Evolutionary conservation across 1,284 basidiomycete species (phyloP).

Genomic region (Sporisorium sorghi): DNA sequence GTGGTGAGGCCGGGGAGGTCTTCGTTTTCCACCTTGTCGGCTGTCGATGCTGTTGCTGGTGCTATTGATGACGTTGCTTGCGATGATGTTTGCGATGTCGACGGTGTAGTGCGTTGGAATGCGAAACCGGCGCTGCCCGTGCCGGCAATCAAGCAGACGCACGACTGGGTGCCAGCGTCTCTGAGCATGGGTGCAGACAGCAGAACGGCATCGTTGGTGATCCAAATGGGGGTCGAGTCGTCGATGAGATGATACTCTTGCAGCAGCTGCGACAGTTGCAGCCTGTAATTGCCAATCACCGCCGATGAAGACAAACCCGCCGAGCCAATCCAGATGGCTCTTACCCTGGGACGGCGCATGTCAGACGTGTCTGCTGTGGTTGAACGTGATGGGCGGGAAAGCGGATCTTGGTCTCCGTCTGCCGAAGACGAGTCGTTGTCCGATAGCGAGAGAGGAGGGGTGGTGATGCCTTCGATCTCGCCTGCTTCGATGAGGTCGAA

Average conservation of each 20-base stretch:
- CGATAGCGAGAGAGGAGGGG: conserved; percentile 41
- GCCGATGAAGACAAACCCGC: conserved; percentile 37
- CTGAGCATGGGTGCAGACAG: conserved; percentile 46
- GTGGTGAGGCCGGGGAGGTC: conserved; percentile 44
- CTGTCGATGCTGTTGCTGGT: background rate
- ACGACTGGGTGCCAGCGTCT: conserved; percentile 28
- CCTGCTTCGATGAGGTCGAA: conserved; percentile 49
- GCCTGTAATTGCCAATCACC: conserved; percentile 32
- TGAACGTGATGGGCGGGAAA: conserved; percentile 8
- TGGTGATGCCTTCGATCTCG: conserved; percentile 46
- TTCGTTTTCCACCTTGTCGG: conserved; percentile 27
- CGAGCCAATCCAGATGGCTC: conserved; percentile 50
- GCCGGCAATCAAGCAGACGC: conserved; percentile 50
- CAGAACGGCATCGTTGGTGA: conserved; percentile 51
- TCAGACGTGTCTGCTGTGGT: background rate
- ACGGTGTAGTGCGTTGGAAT: conserved; percentile 33
- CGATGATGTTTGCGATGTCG: background rate
- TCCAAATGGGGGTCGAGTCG: conserved; percentile 43
- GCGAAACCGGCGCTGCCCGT: conserved; percentile 52
- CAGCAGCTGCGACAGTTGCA: conserved; percentile 32
- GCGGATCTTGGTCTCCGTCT: conserved; percentile 22
- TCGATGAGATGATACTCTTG: conserved; percentile 35
- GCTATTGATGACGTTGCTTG: background rate
- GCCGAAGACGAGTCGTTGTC: conserved; percentile 39
- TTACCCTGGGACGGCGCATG: conserved; percentile 24